These are phyloP conservation scores for Straminergon stramineum DNA, from an alignment of 225 moss, liverwort and hornwort genomes.

Conservation along the genomic window DNA sequence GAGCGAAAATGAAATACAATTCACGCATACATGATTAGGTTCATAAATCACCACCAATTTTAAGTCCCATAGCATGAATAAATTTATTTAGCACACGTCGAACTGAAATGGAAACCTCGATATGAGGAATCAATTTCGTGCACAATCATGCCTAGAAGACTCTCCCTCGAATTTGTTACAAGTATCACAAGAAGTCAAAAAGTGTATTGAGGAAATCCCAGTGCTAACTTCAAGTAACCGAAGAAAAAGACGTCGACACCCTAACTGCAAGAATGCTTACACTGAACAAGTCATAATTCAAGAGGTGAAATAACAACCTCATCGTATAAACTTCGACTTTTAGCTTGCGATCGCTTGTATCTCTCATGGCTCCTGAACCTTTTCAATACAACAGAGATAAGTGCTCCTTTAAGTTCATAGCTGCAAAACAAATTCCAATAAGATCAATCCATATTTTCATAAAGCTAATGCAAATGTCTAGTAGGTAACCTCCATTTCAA, in stretches of 20 bases:
- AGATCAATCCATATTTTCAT: background rate
- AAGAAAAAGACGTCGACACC: slow-evolving; percentile 45
- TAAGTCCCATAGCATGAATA: background rate
- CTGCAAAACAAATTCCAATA: background rate
- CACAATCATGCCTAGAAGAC: background rate
- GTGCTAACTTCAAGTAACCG: slow-evolving; percentile 37
- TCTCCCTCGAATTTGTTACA: background rate
- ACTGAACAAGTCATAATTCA: background rate
- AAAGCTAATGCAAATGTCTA: background rate
- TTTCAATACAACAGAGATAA: background rate
- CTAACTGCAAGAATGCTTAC: slow-evolving; percentile 38
- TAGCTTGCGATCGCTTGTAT: slow-evolving; percentile 60
- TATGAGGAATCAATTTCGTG: background rate
- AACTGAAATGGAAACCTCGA: background rate
- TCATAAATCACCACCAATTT: background rate
- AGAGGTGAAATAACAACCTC: slow-evolving; percentile 19
- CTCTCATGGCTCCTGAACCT: slow-evolving; percentile 44
- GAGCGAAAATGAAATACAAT: slow-evolving; percentile 34
- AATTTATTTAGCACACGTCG: background rate
- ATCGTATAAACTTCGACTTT: slow-evolving; percentile 66
- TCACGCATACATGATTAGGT: background rate
- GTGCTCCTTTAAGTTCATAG: background rate
- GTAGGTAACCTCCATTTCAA: background rate
- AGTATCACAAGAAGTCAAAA: background rate
- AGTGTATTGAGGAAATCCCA: background rate